Conservation (phyloP, 2,329 filamentous ascomycete species). For the Geosmithia morbida region DNA sequence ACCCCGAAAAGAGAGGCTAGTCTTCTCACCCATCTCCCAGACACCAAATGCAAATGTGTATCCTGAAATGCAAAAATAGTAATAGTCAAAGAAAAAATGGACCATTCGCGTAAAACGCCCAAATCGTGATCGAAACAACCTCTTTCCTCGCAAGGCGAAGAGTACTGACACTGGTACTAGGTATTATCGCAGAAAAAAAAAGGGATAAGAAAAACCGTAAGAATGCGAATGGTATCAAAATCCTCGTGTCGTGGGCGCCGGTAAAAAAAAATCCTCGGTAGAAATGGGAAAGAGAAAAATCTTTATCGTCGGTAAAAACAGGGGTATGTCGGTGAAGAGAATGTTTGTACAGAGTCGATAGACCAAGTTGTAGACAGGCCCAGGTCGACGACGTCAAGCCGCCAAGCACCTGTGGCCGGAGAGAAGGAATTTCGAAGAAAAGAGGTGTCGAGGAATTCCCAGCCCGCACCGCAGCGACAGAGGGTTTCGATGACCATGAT, state of each 20-base stretch:
- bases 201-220: not conserved
- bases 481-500: constrained; percentile 5
- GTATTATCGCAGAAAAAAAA: constrained; percentile 11
- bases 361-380: constrained; percentile 12
- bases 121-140: constrained; percentile 20
- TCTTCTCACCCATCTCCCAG: constrained; percentile 2
- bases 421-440: not conserved
- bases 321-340: constrained; percentile 28
- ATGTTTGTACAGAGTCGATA: constrained; percentile 31
- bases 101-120: constrained; percentile 12
- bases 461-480: constrained; percentile 11
- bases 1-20: not conserved
- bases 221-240: constrained; percentile 30
- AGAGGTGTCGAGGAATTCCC: constrained; percentile 19
- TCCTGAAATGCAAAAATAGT: constrained; percentile 27
- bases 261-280: not conserved
- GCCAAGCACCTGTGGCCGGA: constrained; percentile 6
- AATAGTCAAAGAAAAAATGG: not conserved
- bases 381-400: constrained; percentile 11
- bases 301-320: constrained; percentile 12
- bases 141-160: constrained; percentile 15
- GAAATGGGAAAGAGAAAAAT: constrained; percentile 15
- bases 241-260: constrained; percentile 18
- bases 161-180: constrained; percentile 9
- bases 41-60: constrained; percentile 13